A percentile compares a stretch with the other conserved stretches of the same genome.
Conservation (phyloP, 305 asterid species). For the Plantago coronopus region DNA sequence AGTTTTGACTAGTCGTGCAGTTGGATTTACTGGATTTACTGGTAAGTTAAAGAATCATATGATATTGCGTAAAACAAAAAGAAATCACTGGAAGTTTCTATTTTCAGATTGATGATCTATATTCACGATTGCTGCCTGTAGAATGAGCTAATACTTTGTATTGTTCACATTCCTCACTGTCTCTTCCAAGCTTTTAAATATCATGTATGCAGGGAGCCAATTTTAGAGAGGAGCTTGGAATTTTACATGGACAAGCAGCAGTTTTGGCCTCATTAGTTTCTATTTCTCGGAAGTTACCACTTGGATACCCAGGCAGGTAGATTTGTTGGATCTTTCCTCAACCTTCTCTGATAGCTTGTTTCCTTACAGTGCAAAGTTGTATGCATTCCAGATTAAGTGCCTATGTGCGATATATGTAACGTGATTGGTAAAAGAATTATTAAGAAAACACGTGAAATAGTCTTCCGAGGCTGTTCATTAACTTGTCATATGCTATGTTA, state of each 20-base stretch:
- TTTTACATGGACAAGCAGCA: conserved; percentile 90
- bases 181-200: conserved; percentile 21
- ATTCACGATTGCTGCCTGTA: conserved; percentile 4
- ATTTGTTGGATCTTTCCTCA: conserved; percentile 25
- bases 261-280: conserved; percentile 92
- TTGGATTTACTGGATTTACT: conserved; percentile 5
- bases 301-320: conserved; percentile 97
- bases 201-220: conserved; percentile 61
- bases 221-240: conserved; percentile 69
- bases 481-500: conserved; percentile 1
- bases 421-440: background rate
- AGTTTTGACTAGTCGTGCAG: background rate
- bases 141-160: conserved; percentile 12
- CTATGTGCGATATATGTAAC: conserved; percentile 12
- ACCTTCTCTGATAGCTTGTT: background rate
- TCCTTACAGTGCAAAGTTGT: conserved; percentile 6
- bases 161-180: background rate
- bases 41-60: too few species aligned
- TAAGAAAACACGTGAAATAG: conserved; percentile 1
- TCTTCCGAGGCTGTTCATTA: conserved; percentile 14
- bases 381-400: conserved; percentile 17
- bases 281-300: conserved; percentile 79
- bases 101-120: too few species aligned
- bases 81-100: too few species aligned
- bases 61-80: too few species aligned